Evolutionary conservation across 441 rosid species (phyloP).

Genomic region (Euphorbia schlechtendalii): DNA sequence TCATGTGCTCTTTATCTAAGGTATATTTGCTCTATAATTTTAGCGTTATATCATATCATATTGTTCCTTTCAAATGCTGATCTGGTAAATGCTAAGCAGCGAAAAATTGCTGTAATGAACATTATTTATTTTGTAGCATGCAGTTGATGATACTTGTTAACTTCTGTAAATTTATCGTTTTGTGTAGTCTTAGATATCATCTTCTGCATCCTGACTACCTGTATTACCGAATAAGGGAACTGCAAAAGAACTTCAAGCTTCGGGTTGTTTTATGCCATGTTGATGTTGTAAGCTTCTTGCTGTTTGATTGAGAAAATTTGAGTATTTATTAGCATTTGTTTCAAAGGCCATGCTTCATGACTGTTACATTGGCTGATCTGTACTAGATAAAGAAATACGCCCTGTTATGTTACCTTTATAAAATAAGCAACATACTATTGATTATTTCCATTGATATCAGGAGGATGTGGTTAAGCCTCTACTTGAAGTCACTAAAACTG

Average conservation of each 20-base stretch:
- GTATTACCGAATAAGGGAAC: conserved; percentile 84
- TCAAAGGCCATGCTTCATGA: not conserved
- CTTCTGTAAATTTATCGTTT: conserved; percentile 9
- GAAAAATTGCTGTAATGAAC: not conserved
- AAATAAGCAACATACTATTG: conserved; percentile 9
- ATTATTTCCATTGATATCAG: conserved; percentile 37
- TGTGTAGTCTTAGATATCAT: conserved; percentile 81
- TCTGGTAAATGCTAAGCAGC: not conserved
- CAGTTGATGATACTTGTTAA: conserved; percentile 6
- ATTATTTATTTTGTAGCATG: not conserved
- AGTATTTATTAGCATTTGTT: conserved; percentile 2
- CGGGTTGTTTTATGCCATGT: conserved; percentile 85
- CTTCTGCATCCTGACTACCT: conserved; percentile 87
- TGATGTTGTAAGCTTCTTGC: conserved; percentile 59
- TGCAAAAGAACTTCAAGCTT: conserved; percentile 78
- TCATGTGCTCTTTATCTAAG: conserved; percentile 89
- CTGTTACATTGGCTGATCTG: not conserved
- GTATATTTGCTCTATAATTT: conserved; percentile 25
- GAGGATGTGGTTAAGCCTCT: conserved; percentile 84
- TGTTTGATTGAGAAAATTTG: conserved; percentile 1
- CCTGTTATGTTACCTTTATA: not conserved
- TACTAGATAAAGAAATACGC: not conserved
- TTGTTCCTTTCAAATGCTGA: not conserved
- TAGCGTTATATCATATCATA: not conserved
- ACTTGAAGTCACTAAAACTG: conserved; percentile 84